phyloP scores from a whole-genome alignment of 116 monocot species.

The Zostera marina region DNA sequence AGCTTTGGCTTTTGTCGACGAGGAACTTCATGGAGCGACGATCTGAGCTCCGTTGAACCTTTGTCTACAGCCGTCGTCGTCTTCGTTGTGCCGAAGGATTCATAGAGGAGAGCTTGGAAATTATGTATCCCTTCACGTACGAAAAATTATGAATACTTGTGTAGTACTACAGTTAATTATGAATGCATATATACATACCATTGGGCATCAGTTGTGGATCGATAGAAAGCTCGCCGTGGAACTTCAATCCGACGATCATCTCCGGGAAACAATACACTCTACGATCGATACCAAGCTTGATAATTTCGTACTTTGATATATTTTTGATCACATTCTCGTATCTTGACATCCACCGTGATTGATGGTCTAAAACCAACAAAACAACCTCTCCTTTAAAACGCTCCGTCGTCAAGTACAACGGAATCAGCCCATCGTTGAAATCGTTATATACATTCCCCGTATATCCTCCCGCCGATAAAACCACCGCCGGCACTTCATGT shows the following conservation, averaged over 20 bases:
- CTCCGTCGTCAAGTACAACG: constrained; percentile 50
- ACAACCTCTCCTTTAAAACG: constrained; percentile 41
- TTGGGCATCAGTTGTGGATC: constrained; percentile 10
- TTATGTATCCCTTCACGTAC: constrained; percentile 22
- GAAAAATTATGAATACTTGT: neutral
- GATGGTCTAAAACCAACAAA: constrained; percentile 46
- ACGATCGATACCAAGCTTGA: constrained; percentile 8
- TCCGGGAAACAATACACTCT: constrained; percentile 19
- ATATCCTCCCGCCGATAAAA: constrained; percentile 72
- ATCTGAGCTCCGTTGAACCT: neutral
- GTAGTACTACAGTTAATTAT: neutral
- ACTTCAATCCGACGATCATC: constrained; percentile 16
- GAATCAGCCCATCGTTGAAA: constrained; percentile 74
- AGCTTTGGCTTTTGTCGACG: constrained; percentile 22
- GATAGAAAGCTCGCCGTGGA: constrained; percentile 19
- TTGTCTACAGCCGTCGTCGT: neutral
- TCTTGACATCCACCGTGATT: constrained; percentile 52
- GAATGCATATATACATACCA: neutral
- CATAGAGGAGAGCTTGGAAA: constrained; percentile 31
- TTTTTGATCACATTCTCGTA: constrained; percentile 14
- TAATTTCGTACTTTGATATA: constrained; percentile 7
- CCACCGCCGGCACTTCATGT: constrained; percentile 41
- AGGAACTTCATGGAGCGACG: neutral
- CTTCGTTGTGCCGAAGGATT: constrained; percentile 11
- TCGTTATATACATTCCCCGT: constrained; percentile 92